Evolutionary conservation across 2,329 filamentous ascomycete species (phyloP), one percentile per base, ranked within the genome.

Genomic region (Ophidiomyces ophidiicola): DNA sequence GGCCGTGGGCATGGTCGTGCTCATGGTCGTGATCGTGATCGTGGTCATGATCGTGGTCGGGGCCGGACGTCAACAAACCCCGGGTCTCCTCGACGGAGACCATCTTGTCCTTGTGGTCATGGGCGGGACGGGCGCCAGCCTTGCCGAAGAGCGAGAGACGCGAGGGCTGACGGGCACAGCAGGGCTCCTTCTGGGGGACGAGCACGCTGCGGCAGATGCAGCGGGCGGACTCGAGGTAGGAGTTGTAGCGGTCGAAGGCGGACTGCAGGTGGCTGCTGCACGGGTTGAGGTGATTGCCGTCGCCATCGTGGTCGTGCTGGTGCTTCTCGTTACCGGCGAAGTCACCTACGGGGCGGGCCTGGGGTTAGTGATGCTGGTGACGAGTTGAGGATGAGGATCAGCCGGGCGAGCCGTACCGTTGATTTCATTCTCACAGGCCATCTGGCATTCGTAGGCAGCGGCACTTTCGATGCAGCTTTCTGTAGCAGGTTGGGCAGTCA

Each of bases 191-290:
- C 25, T 34, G 32, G 17, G n/a, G 25, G 14, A 15, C 32, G 42
- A 53, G 42, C 34, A 50, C 47, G 23, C 41, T 50, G 11, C 49
- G 48, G 32, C 51, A 53, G 32, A 53, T 53, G 40, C 51, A 53
- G 24, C 44, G 45, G 30, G 48, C 49, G 31, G 45, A 42, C 23
- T 50, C 47, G n/a, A 53, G 47, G 45, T 52, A 52, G n/a, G 43
- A 44, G 34, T 44, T 46, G 46, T 53, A 53, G 39, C 48, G 44
- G 11, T 50, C 45, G 35, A 50, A 48, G 18, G 51, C 51, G 18
- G 47, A 42, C 24, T 42, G 34, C 4, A 52, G 44, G 26, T 53
- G 50, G 21, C 24, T 42, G 34, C 36, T 46, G 44, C 51, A 53
- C 14, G 50, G 46, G 28, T 36, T 28, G 15, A 36, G 36, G 35